These are phyloP conservation scores for Lathyrus aphaca DNA, from an alignment of 306 rosid genomes.

Conservation along the genomic window DNA sequence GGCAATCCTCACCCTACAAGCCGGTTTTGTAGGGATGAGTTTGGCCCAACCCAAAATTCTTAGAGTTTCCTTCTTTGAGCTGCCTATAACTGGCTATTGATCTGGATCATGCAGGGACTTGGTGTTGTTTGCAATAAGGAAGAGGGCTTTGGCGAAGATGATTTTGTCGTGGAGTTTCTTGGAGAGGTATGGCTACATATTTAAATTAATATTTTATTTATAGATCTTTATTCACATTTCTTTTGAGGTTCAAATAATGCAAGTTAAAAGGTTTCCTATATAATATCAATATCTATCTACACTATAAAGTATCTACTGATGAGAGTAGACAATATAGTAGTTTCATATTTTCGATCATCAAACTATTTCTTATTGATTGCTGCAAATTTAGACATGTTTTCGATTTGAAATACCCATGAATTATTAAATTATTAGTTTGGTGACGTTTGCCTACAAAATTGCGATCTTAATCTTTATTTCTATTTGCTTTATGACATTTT, in stretches of 20 bases:
- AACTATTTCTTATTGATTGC: conserved; percentile 16
- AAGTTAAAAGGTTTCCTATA: conserved; percentile 12
- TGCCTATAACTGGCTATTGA: conserved; percentile 35
- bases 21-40: too few relatives aligned
- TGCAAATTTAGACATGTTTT: background rate
- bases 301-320: conserved; percentile 2
- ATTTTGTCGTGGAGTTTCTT: conserved; percentile 92
- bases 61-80: background rate
- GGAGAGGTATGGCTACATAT: conserved; percentile 79
- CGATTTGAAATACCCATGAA: conserved; percentile 6
- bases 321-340: background rate
- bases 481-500: background rate
- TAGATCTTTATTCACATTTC: background rate
- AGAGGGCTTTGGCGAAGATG: conserved; percentile 81
- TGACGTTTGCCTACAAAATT: background rate
- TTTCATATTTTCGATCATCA: conserved; percentile 5
- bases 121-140: conserved; percentile 95
- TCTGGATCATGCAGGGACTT: conserved; percentile 70
- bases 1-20: too few relatives aligned
- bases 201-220: background rate
- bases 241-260: conserved; percentile 15
- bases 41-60: too few relatives aligned
- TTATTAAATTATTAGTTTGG: conserved; percentile 1
- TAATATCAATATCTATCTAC: conserved; percentile 24
- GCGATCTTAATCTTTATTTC: conserved; percentile 6